Evolutionary conservation across 192 early-diverging fungal species (phyloP), one percentile per base, ranked within the genome.

Genomic region (Coemansia furcata): DNA sequence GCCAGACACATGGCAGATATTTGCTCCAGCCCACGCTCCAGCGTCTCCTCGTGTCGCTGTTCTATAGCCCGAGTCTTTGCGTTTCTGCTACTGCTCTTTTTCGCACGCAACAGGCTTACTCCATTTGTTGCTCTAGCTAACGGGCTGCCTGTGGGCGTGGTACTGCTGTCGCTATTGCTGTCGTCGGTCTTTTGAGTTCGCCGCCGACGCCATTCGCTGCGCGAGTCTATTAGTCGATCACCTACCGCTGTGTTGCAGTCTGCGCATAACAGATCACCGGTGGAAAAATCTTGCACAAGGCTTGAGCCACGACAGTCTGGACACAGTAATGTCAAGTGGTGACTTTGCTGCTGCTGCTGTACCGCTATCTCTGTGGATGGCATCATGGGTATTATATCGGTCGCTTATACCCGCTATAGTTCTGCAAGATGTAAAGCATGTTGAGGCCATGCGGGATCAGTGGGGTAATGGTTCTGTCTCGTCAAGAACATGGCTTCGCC

Each of bases 111-210:
- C 54, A 74, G 38, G 2, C 36, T 17, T 12, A 43, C 58, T 17
- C 52, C 49, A 10, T 29, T 55, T 52, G n/a, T 38, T 12, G 19
- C 21, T 29, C 64, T 57, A 23, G 49, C 49, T 6, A 50, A 26
- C 11, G 54, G 54, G 17, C 54, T 57, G 4, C 60, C 61, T 9
- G 43, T 26, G 23, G 23, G 23, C 23, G 23, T 66, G 14, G 88
- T 86, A 9, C 87, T 90, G 83, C 95, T 94, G 42, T 93, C 93
- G 90, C 91, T 94, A 44, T 93, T 93, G 90, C 91, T 93, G 70
- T 94, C 91, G 71, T 93, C 92, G 50, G 89, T 91, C 60, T 89
- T 89, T 65, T 57, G 32, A 57, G 42, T 2, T 46, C 29, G 30
- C 62, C 35, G 50, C 54, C 26, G 33, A 36, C 95, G 89, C 95